phyloP scores from a whole-genome alignment of 2,329 filamentous ascomycete species.

The Aphanoascus verrucosus region DNA sequence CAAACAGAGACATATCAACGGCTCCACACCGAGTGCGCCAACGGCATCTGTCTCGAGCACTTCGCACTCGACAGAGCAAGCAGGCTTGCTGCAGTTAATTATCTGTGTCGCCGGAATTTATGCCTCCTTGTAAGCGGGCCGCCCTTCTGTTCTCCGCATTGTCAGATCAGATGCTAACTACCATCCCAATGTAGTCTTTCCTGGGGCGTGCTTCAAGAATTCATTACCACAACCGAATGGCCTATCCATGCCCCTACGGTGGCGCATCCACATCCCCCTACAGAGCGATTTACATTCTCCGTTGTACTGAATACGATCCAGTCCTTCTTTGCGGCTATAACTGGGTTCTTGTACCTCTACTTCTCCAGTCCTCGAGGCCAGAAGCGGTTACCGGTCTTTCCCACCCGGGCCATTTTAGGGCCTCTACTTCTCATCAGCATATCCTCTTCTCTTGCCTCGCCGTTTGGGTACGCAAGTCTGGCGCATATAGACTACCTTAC shows the following conservation, averaged over 20 bases:
- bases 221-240: constrained; percentile 87
- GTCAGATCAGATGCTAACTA: not conserved
- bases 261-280: constrained; percentile 28
- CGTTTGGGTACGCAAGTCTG: constrained; percentile 86
- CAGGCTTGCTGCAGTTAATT: constrained; percentile 63
- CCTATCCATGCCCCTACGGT: constrained; percentile 47
- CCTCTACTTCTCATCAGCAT: constrained; percentile 77
- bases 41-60: constrained; percentile 18
- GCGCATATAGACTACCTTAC: constrained; percentile 96
- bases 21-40: constrained; percentile 18
- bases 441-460: constrained; percentile 80
- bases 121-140: constrained; percentile 84
- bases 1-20: constrained; percentile 25
- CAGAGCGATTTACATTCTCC: constrained; percentile 78
- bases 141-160: not conserved
- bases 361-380: constrained; percentile 48
- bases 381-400: constrained; percentile 53
- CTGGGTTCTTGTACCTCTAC: constrained; percentile 70
- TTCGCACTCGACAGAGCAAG: constrained; percentile 27
- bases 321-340: constrained; percentile 73
- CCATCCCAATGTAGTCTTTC: constrained; percentile 52
- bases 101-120: constrained; percentile 94
- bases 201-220: constrained; percentile 94
- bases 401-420: constrained; percentile 59
- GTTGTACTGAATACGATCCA: constrained; percentile 96